Conservation (phyloP, 2,329 filamentous ascomycete species). For the Aspergillus vadensis region DNA sequence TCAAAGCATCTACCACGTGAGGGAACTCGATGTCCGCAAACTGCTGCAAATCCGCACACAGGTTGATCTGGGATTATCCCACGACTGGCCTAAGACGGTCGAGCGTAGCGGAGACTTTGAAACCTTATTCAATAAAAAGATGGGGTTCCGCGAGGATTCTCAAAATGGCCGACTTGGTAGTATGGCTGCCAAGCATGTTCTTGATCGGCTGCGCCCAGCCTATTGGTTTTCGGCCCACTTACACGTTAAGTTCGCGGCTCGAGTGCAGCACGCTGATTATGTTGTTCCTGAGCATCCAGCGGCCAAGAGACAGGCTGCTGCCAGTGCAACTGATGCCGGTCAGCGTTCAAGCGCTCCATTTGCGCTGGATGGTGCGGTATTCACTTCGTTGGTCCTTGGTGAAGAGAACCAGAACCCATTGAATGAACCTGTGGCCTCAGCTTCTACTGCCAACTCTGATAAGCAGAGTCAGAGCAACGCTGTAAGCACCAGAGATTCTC, state of each 20-base stretch:
- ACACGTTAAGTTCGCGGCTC: constrained; percentile 81
- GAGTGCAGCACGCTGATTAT: constrained; percentile 51
- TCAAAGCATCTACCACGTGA: constrained; percentile 82
- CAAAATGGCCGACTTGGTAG: constrained; percentile 75
- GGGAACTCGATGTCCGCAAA: constrained; percentile 89
- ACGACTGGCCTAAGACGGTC: constrained; percentile 89
- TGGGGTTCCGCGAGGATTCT: constrained; percentile 74
- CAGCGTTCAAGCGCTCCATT: constrained; percentile 13
- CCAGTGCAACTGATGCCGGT: neutral
- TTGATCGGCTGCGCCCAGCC: constrained; percentile 77
- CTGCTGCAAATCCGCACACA: constrained; percentile 81
- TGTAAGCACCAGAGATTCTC: neutral
- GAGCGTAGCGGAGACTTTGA: constrained; percentile 74
- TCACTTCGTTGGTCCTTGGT: constrained; percentile 14
- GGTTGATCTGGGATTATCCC: constrained; percentile 86
- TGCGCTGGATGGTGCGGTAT: constrained; percentile 24
- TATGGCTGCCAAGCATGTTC: constrained; percentile 73
- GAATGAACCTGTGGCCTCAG: neutral
- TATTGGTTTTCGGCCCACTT: constrained; percentile 95
- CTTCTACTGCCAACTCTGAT: neutral
- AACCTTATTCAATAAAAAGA: constrained; percentile 72
- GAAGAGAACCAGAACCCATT: constrained; percentile 13
- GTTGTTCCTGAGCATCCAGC: constrained; percentile 8
- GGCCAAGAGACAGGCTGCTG: neutral
- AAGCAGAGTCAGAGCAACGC: neutral